These are phyloP conservation scores for Tuber magnatum DNA, from an alignment of 495 filamentous ascomycete species.

Conservation along the genomic window DNA sequence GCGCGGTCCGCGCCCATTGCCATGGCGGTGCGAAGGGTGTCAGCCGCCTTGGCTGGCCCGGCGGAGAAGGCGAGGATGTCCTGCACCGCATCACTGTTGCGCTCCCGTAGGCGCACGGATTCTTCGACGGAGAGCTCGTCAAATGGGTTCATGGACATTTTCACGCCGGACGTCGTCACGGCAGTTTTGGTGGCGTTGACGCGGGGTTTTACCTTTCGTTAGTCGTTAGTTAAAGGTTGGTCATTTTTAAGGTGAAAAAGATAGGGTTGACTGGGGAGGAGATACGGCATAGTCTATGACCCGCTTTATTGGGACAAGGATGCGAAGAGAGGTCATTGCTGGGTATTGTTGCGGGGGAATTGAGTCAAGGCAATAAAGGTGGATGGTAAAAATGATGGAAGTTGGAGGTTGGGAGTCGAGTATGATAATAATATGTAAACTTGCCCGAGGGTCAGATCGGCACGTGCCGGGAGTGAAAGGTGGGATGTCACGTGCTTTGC, in stretches of 20 bases:
- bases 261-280: not conserved
- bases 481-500: constrained; percentile 11
- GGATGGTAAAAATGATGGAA: not conserved
- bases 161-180: constrained; percentile 83
- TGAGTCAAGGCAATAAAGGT: not conserved
- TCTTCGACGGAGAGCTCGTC: constrained; percentile 97
- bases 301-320: constrained; percentile 92
- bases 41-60: constrained; percentile 76
- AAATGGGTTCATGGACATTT: constrained; percentile 98
- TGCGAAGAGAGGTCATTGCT: constrained; percentile 75
- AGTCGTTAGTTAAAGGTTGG: constrained; percentile 6
- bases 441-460: constrained; percentile 3
- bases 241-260: not conserved
- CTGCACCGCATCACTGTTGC: constrained; percentile 57
- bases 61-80: constrained; percentile 86
- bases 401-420: constrained; percentile 5
- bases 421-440: not conserved
- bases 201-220: constrained; percentile 78
- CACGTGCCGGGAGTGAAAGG: not conserved
- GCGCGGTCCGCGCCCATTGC: constrained; percentile 94
- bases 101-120: constrained; percentile 84
- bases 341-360: not conserved
- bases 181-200: constrained; percentile 94
- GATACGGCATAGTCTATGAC: constrained; percentile 98
- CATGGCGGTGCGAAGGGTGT: constrained; percentile 90